These are phyloP conservation scores for Rhodotorula kratochvilovae DNA, from an alignment of 768 basidiomycete species.

Conservation along the genomic window DNA sequence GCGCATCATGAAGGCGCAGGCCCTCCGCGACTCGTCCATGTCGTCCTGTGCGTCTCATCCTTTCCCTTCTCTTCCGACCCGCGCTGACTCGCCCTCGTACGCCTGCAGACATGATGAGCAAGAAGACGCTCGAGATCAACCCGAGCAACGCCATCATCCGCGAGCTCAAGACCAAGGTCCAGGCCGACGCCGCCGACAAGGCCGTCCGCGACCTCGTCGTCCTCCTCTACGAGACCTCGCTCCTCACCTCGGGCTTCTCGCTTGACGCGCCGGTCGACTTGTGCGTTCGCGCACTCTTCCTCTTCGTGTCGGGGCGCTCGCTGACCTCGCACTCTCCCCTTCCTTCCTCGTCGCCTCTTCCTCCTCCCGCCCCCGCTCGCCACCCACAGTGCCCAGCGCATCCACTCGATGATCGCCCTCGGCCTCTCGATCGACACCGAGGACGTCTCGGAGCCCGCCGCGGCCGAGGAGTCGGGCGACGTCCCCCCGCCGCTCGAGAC, in stretches of 20 bases:
- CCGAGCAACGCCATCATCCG: constrained; percentile 85
- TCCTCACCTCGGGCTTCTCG: constrained; percentile 90
- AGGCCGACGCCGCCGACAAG: constrained; percentile 76
- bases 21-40: constrained; percentile 92
- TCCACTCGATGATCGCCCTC: constrained; percentile 87
- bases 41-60: constrained; percentile 59
- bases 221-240: constrained; percentile 93
- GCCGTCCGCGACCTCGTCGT: constrained; percentile 81
- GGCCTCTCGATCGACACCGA: constrained; percentile 82
- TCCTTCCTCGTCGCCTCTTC: too few species aligned
- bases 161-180: constrained; percentile 90
- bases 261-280: constrained; percentile 93
- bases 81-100: not conserved
- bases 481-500: constrained; percentile 48
- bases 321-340: not conserved
- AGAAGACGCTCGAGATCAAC: constrained; percentile 94
- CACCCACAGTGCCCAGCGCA: constrained; percentile 64
- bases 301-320: not conserved
- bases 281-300: not conserved
- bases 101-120: constrained; percentile 70
- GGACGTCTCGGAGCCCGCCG: constrained; percentile 56
- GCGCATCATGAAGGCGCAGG: constrained; percentile 98
- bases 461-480: constrained; percentile 50
- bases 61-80: not conserved
- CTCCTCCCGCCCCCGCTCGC: too few species aligned